phyloP scores from a whole-genome alignment of 2,329 filamentous ascomycete genomes.

The Stagonosporopsis tanaceti region DNA sequence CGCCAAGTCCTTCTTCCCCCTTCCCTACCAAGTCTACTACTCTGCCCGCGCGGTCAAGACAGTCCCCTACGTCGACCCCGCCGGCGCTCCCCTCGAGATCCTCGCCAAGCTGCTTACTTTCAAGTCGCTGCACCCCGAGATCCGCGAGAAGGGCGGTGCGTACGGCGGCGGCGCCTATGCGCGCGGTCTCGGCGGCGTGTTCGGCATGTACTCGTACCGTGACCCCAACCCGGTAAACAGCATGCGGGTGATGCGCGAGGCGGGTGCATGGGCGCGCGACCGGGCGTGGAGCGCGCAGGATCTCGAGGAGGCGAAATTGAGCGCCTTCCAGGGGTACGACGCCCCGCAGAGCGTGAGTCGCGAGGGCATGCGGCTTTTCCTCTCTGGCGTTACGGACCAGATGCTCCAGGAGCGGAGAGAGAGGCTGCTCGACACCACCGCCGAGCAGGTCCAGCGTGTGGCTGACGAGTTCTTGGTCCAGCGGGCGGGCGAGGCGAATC shows the following conservation, averaged over 20 bases:
- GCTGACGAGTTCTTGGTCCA: slow-evolving; percentile 85
- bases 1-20: slow-evolving; percentile 83
- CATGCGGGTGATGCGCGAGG: slow-evolving; percentile 81
- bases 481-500: slow-evolving; percentile 67
- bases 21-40: slow-evolving; percentile 98
- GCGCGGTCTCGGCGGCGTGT: slow-evolving; percentile 79
- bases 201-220: slow-evolving; percentile 95
- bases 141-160: slow-evolving; percentile 95
- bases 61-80: slow-evolving; percentile 78
- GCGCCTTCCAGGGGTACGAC: slow-evolving; percentile 90
- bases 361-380: slow-evolving; percentile 86
- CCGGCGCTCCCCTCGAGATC: slow-evolving; percentile 83
- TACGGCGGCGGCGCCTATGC: slow-evolving; percentile 93
- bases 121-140: slow-evolving; percentile 96
- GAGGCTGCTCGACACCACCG: slow-evolving; percentile 84
- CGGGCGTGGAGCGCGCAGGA: slow-evolving; percentile 83
- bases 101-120: slow-evolving; percentile 92
- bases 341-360: slow-evolving; percentile 86
- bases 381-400: slow-evolving; percentile 83
- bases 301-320: slow-evolving; percentile 94
- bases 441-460: slow-evolving; percentile 78
- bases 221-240: slow-evolving; percentile 95
- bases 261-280: slow-evolving; percentile 83
- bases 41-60: slow-evolving; percentile 83
- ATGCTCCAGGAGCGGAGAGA: slow-evolving; percentile 89